Evolutionary conservation across 306 rosid genomes (phyloP).

Genomic region (Cicer arietinum): DNA sequence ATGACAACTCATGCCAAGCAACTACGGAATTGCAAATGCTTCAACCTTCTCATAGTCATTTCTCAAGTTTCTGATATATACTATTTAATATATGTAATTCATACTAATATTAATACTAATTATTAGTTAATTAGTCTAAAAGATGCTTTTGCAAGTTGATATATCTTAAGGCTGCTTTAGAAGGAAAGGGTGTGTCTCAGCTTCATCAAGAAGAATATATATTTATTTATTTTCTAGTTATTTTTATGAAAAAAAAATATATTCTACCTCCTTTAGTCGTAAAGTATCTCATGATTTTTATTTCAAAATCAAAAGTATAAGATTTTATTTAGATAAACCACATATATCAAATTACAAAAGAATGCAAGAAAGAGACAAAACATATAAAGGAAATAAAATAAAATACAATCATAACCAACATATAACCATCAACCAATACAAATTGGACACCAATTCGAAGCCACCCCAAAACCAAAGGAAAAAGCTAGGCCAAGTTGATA

Average conservation of each 20-base stretch:
- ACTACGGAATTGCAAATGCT: conserved; percentile 81
- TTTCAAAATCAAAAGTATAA: too few relatives aligned
- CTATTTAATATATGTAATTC: background rate
- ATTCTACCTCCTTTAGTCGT: background rate
- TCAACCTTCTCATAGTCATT: conserved; percentile 69
- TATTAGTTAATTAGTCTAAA: background rate
- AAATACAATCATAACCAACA: too few relatives aligned
- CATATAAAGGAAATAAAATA: too few relatives aligned
- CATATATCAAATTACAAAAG: too few relatives aligned
- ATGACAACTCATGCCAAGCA: conserved; percentile 84
- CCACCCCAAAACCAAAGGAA: too few relatives aligned
- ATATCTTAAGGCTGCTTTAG: conserved; percentile 45
- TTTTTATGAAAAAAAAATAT: background rate
- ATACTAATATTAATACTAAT: conserved; percentile 4
- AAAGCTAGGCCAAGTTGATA: too few relatives aligned
- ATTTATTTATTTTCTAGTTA: background rate
- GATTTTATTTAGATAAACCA: too few relatives aligned
- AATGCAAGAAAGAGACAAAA: too few relatives aligned
- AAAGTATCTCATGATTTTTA: background rate
- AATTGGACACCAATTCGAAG: too few relatives aligned
- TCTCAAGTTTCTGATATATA: conserved; percentile 61
- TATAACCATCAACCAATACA: too few relatives aligned
- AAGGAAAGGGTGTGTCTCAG: conserved; percentile 44
- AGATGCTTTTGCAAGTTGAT: conserved; percentile 30
- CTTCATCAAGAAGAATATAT: conserved; percentile 29